Evolutionary conservation across 306 rosid species (phyloP), one percentile per base, ranked within the genome.

Genomic region (Luffa aegyptiaca): DNA sequence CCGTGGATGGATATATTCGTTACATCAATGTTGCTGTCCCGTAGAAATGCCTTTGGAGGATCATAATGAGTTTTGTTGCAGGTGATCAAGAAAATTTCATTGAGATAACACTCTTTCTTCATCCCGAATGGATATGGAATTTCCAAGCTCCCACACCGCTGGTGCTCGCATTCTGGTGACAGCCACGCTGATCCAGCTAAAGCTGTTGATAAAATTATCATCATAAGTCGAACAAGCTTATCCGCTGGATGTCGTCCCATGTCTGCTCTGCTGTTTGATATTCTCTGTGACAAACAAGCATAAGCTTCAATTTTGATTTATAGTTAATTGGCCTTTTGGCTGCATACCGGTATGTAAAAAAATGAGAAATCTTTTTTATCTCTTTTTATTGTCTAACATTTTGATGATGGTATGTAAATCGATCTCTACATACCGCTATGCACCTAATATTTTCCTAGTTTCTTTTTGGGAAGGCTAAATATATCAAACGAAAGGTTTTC

Each of bases 71-170:
- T n/a, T 10, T 45, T 0, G 2, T 62, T 17, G 33, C 92, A 90
- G 10, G 6, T 7, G 10, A 88, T 26, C 1, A 3, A 0, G 62
- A 88, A 90, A 0, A 0, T 3, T 0, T 1, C 0, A 1, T 80
- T 16, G 1, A 79, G 63, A 75, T 18, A 84, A 58, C 89, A 86
- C 8, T 1, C 13, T 0, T 3, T 0, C 1, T 52, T 42, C 5
- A 55, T 62, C 0, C 93, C 87, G 42, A 88, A 90, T 12, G 92
- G 93, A 71, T 84, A 90, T 21, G 88, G 88, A 68, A 90, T 79
- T 18, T 35, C 1, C 1, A 90, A 12, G 6, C 48, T 26, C 5
- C 90, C 93, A 57, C 90, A 88, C 2, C 31, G 35, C 49, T 10
- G 17, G 0, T 26, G 31, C 31, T 1, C 48, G 81, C 86, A 83